phyloP scores from a whole-genome alignment of 2,329 filamentous ascomycete species.

The Epichloe sp. region DNA sequence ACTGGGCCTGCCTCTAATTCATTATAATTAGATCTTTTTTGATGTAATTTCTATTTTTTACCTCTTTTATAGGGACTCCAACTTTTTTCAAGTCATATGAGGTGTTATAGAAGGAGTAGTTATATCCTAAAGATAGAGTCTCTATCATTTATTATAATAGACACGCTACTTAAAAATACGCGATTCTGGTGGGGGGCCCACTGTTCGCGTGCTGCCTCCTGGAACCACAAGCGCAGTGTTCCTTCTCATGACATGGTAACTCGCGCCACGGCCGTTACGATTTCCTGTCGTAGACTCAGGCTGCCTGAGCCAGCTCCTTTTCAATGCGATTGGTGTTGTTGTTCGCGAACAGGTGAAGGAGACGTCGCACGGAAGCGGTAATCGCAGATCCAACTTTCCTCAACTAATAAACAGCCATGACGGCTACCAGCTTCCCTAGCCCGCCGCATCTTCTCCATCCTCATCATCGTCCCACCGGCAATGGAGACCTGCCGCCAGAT shows the following conservation, averaged over 20 bases:
- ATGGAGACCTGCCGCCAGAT: neutral
- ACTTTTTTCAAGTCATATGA: too few relatives aligned
- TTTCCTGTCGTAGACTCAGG: neutral
- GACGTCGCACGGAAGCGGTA: neutral
- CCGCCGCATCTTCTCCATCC: neutral
- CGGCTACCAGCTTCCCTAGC: neutral
- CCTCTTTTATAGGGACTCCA: too few relatives aligned
- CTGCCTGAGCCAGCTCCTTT: neutral
- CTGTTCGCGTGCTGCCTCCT: too few relatives aligned
- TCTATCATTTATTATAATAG: too few relatives aligned
- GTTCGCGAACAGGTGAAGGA: too few relatives aligned
- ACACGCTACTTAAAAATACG: too few relatives aligned
- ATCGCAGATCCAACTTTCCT: neutral
- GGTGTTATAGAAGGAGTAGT: too few relatives aligned
- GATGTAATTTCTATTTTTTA: too few relatives aligned
- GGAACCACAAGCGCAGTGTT: neutral
- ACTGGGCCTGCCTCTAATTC: too few relatives aligned
- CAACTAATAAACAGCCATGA: neutral
- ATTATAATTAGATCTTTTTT: too few relatives aligned
- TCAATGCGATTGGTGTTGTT: neutral
- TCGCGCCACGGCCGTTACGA: neutral
- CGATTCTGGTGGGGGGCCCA: too few relatives aligned
- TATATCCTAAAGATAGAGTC: too few relatives aligned
- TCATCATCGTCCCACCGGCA: neutral
- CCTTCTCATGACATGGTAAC: neutral